Base-by-base conservation (phyloP, 331 rosid genomes). In the Acacia concinna region DNA sequence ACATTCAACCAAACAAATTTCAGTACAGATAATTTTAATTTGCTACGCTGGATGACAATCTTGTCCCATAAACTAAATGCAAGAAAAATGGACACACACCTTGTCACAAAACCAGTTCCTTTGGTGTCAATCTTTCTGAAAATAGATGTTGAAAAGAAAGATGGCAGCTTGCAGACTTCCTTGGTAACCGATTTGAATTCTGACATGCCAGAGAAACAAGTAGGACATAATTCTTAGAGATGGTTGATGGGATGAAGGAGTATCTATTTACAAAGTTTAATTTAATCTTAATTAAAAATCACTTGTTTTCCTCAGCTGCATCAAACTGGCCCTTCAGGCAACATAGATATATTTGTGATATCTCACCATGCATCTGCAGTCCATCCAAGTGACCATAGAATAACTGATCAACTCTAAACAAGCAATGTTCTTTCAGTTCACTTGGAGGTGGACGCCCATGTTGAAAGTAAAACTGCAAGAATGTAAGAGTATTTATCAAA, bases 91-190 rank as follows among this genome's bases (percentile, higher is more conserved):
- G 81, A 76, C 51, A 41, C 85, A 69, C 84, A 96, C 99, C 98
- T 96, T 79, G 98, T 89, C 73, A 96, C 97, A 62, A 86, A 71
- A 70, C 97, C 98, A 66, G 97, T 83, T 87, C 89, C 88, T 57
- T 83, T 79, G 74, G 46, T 69, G 71, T 96, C 99, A 56, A 96
- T 93, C 97, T 91, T 93, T 87, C 78, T 85, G 87, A 91, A 96
- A 77, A 96, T 90, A 44, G 90, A 83, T 0, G 92, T 72, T 21
- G 97, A 93, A 87, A 91, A 86, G 83, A 93, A 96, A 52, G 97
- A 96, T 64, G 99, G 99, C 82, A 96, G 93, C 97, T 89, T 96
- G 93, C 99, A 96, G 62, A 96, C 82, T 78, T 96, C 98, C 93
- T 93, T 96, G 27, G 93, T 90, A 75, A 96, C 82, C 41, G 86